Evolutionary conservation across 306 rosid species (phyloP), one percentile per base, ranked within the genome.

Genomic region (Albizia julibrissin): DNA sequence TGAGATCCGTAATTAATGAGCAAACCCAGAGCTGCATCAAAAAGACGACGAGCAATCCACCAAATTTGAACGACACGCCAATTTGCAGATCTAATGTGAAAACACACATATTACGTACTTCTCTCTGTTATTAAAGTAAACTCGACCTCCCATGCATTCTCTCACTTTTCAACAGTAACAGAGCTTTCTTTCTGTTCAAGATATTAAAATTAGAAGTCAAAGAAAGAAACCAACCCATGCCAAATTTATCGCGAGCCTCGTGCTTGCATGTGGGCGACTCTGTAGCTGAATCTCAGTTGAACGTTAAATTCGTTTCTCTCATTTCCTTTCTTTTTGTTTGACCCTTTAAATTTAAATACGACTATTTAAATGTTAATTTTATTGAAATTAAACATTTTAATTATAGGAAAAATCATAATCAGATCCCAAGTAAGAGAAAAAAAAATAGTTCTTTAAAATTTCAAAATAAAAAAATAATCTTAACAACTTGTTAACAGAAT

Each of bases 161-260:
- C 37, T 39, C n/a, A 31, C 26, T 27, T 3, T 16, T 27, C 42
- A 49, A 19, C 16, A 18, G 29, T 10, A 9, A 47, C 13, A 14
- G 33, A 69, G 10, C 10, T 10, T 40, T n/a, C 52, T 24, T 26
- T n/a, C 26, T n/a, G 13, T 26, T 71, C 62, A 47, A 27, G 21
- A 15, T 13, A 72, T 46, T 47, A 72, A 27, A 43, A 43, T 71
- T 71, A 71, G 24, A 78, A 26, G 79, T 78, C 74, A 74, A 74
- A 4, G 61, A 77, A 67, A 62, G 49, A 16, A 56, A 69, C 42
- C 11, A 46, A 72, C 75, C 15, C 47, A 83, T 67, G 65, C 68
- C 79, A 66, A 80, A 73, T 19, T 80, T 80, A 43, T 72, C 75
- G 85, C 76, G 26, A 18, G 56, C 16, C 13, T 52, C 70, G 12